Base-by-base conservation (phyloP, 305 asterid species). In the Rubia balearica region DNA sequence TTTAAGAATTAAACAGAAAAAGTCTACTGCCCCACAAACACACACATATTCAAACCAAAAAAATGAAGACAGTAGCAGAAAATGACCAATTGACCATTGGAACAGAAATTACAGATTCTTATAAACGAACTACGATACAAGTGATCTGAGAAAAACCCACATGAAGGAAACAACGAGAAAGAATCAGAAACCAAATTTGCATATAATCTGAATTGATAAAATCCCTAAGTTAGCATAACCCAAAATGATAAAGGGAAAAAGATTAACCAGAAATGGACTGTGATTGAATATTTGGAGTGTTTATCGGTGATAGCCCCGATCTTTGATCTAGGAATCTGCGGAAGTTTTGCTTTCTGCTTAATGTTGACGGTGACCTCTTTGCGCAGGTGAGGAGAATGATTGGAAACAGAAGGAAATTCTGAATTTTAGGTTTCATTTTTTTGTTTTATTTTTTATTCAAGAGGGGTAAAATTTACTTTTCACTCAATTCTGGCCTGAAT, bases 1-100 rank as follows among this genome's bases (percentile, higher is more conserved):
- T 42, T 72, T 63, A 73, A 55, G 62, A 48, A 68, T 65, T 61
- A 65, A 72, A 17, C 24, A n/a, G 77, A 41, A 51, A 67, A 59
- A 53, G 71, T 14, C 21, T 1, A 67, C 67, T 53, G 59, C 48
- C 40, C 69, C 68, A 69, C 56, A 55, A 14, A 66, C 30, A 57
- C 56, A 57, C 13, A 2, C 56, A 46, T 41, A 57, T 51, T 17
- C 43, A 68, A 14, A 71, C 65, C 22, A 56, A 5, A 33, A 27
- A 10, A 74, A 51, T 11, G 27, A 41, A 65, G 49, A 1, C 40
- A 43, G 61, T 70, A 67, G 74, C 61, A 71, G 65, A 69, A 74
- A 70, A 65, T 30, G 64, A 63, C 76, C 65, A 83, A 87, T 60
- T 27, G 33, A 60, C 75, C 61, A 83, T 86, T 77, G 81, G 74